These are phyloP conservation scores for Hanseniaspora gamundiae DNA, from an alignment of 1,139 yeast species.

Conservation along the genomic window DNA sequence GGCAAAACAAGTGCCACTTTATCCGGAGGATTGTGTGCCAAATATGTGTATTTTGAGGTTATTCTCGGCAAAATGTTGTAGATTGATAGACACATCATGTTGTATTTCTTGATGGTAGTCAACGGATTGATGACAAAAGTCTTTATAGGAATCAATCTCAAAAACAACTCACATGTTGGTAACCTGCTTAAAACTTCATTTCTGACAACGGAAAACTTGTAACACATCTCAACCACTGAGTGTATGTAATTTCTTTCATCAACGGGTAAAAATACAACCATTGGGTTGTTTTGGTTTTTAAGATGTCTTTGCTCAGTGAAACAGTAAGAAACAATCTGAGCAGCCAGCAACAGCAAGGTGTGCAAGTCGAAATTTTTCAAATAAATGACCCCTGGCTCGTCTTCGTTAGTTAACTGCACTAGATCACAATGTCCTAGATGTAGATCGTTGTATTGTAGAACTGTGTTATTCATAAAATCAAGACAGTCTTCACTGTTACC, in stretches of 20 bases:
- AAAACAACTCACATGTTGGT: slow-evolving; percentile 33
- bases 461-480: slow-evolving; percentile 19
- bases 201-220: slow-evolving; percentile 38
- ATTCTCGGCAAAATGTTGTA: slow-evolving; percentile 47
- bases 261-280: slow-evolving; percentile 25
- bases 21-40: slow-evolving; percentile 25
- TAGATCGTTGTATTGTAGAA: slow-evolving; percentile 22
- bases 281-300: slow-evolving; percentile 16
- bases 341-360: slow-evolving; percentile 33
- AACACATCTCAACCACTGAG: slow-evolving; percentile 37
- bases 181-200: slow-evolving; percentile 30
- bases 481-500: slow-evolving; percentile 17
- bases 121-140: slow-evolving; percentile 31
- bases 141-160: slow-evolving; percentile 47
- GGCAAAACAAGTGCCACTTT: slow-evolving; percentile 32
- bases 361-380: slow-evolving; percentile 19
- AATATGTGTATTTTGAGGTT: slow-evolving; percentile 20
- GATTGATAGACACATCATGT: slow-evolving; percentile 44
- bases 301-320: slow-evolving; percentile 21
- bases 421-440: slow-evolving; percentile 26
- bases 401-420: slow-evolving; percentile 21
- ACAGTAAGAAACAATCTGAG: slow-evolving; percentile 32
- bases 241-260: slow-evolving; percentile 24
- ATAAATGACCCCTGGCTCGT: slow-evolving; percentile 19
- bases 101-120: slow-evolving; percentile 19